Percentiles rank a stretch among this genome's conserved stretches.
These are phyloP conservation scores for Camellia japonica DNA, from an alignment of 148 eudicot species.

Conservation along the genomic window DNA sequence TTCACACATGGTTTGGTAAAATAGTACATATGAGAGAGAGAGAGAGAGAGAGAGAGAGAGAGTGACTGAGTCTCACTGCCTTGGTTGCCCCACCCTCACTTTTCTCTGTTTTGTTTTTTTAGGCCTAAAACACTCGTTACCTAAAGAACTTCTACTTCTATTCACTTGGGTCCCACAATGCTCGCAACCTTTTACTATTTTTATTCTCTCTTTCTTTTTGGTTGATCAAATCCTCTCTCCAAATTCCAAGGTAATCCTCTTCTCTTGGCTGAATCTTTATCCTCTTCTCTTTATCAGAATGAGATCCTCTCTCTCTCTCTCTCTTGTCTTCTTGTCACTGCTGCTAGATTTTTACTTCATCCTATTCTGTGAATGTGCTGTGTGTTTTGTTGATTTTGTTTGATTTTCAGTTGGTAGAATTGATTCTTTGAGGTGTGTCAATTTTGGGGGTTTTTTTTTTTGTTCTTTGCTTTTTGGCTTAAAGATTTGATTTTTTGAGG, in stretches of 20 bases:
- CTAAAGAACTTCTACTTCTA: slow-evolving; percentile 11
- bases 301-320: background rate
- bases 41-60: background rate
- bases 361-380: slow-evolving; percentile 2
- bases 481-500: background rate
- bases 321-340: background rate
- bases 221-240: slow-evolving; percentile 18
- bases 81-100: background rate
- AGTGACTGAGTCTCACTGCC: background rate
- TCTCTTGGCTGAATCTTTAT: slow-evolving; percentile 9
- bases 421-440: slow-evolving; percentile 14
- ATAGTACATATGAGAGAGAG: background rate
- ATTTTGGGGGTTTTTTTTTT: background rate
- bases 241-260: slow-evolving; percentile 12
- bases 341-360: background rate
- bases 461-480: background rate
- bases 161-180: slow-evolving; percentile 28
- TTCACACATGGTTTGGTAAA: background rate
- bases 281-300: no score
- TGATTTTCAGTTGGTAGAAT: slow-evolving; percentile 10
- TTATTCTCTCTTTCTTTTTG: slow-evolving; percentile 17
- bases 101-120: background rate
- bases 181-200: slow-evolving; percentile 16
- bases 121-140: background rate
- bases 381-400: slow-evolving; percentile 8